Percentiles rank a stretch among this genome's conserved stretches.
Evolutionary conservation across 2,329 filamentous ascomycete genomes (phyloP).

Genomic region (Tolypocladium paradoxum): DNA sequence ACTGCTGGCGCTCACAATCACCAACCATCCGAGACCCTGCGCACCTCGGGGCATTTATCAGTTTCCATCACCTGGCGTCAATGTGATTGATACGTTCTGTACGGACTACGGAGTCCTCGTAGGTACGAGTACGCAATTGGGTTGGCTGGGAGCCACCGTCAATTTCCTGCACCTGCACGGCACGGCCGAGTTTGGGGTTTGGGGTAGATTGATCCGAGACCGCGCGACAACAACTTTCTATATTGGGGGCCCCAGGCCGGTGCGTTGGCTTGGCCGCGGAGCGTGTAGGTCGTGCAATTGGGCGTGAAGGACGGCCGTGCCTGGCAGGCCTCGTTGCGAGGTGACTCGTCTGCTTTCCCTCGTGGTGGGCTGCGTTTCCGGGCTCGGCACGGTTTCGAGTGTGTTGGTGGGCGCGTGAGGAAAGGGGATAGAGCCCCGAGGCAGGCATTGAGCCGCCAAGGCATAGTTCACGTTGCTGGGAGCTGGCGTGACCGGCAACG

Average conservation of each 20-base stretch:
- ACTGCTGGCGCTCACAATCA: neutral
- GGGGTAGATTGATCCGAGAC: neutral
- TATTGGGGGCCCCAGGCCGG: no score
- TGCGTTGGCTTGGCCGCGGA: neutral
- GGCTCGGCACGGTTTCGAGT: neutral
- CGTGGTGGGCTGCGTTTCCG: neutral
- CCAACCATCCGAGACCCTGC: neutral
- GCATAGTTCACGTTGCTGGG: neutral
- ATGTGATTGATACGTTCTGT: neutral
- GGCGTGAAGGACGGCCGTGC: neutral
- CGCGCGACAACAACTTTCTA: neutral
- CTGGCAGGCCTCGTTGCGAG: neutral
- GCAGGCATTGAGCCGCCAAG: neutral
- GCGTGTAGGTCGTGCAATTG: neutral
- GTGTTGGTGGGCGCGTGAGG: neutral
- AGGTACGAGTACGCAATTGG: neutral
- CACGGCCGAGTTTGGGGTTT: neutral
- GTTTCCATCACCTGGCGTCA: neutral
- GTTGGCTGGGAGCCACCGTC: neutral
- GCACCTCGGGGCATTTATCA: neutral
- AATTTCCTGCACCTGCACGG: neutral
- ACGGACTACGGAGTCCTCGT: no score
- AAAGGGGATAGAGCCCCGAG: neutral
- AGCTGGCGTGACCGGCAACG: neutral
- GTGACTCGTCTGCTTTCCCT: neutral